phyloP scores from a whole-genome alignment of 352 stramenopile genomes.

The Phytophthora brassicae region DNA sequence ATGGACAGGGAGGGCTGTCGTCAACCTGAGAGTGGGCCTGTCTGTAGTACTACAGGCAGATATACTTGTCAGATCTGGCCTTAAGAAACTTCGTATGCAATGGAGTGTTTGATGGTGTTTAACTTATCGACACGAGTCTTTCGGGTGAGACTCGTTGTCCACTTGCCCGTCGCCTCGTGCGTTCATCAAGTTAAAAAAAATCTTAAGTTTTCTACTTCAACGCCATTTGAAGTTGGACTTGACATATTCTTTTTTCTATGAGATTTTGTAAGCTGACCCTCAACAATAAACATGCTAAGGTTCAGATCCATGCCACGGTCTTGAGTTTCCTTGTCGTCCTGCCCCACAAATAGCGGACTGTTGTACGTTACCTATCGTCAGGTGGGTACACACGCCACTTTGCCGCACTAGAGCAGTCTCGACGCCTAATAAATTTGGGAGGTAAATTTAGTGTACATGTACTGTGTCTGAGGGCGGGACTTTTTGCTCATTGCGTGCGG shows the following conservation, averaged over 20 bases:
- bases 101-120: background rate
- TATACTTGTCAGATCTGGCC: too few species aligned
- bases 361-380: conserved; percentile 5
- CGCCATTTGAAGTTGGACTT: background rate
- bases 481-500: background rate
- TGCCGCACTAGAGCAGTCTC: conserved; percentile 5
- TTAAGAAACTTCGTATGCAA: background rate
- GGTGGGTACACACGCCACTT: conserved; percentile 25
- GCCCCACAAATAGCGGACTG: too few species aligned
- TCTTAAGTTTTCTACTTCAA: background rate
- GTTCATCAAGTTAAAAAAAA: background rate
- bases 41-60: conserved; percentile 7
- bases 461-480: background rate
- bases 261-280: too few species aligned
- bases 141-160: conserved; percentile 5
- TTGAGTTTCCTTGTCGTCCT: conserved; percentile 1
- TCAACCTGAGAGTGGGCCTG: conserved; percentile 11
- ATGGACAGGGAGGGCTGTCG: conserved; percentile 14
- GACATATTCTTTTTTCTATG: conserved; percentile 13
- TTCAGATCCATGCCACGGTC: conserved; percentile 10
- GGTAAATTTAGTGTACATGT: background rate
- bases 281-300: background rate
- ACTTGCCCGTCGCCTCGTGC: conserved; percentile 3
- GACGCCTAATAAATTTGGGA: conserved; percentile 34
- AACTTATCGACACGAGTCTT: too few species aligned